Percentiles rank a stretch among this genome's conserved stretches.
phyloP scores from a whole-genome alignment of 169 alveolate species.

The Eimeria acervulina region DNA sequence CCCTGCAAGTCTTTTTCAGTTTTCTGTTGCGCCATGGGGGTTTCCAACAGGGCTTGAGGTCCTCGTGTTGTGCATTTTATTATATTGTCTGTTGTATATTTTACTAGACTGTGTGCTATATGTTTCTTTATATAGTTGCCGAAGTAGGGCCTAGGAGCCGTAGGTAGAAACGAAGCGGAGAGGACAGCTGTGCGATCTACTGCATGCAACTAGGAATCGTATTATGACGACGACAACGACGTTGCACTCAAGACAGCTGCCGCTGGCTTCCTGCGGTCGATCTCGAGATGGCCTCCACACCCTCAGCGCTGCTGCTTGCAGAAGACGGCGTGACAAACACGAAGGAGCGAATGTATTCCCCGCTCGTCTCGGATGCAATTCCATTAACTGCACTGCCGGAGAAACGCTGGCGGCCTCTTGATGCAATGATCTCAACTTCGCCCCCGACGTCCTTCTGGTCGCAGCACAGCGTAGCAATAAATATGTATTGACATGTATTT shows the following conservation, averaged over 20 bases:
- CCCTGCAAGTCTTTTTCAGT: no score
- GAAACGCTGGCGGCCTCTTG: slow-evolving; percentile 44
- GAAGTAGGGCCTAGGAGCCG: background rate
- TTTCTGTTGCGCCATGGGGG: no score
- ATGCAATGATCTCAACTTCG: slow-evolving; percentile 81
- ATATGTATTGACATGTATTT: background rate
- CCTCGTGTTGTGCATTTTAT: no score
- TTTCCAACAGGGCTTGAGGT: no score
- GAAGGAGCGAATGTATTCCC: slow-evolving; percentile 72
- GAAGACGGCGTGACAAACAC: slow-evolving; percentile 19
- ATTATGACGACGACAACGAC: background rate
- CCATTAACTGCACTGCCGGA: slow-evolving; percentile 68
- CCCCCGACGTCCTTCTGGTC: slow-evolving; percentile 82
- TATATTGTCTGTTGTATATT: no score
- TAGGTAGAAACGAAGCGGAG: background rate
- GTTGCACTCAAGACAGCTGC: background rate
- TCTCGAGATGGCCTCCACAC: no score
- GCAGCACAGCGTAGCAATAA: no score
- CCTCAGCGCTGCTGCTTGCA: background rate
- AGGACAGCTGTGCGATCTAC: background rate
- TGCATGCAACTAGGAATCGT: background rate
- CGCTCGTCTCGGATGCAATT: slow-evolving; percentile 56
- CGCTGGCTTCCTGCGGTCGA: background rate
- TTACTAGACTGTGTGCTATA: no score
- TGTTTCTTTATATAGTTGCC: background rate